These are phyloP conservation scores for Penicillium mononematosum DNA, from an alignment of 495 filamentous ascomycete species.

Conservation along the genomic window DNA sequence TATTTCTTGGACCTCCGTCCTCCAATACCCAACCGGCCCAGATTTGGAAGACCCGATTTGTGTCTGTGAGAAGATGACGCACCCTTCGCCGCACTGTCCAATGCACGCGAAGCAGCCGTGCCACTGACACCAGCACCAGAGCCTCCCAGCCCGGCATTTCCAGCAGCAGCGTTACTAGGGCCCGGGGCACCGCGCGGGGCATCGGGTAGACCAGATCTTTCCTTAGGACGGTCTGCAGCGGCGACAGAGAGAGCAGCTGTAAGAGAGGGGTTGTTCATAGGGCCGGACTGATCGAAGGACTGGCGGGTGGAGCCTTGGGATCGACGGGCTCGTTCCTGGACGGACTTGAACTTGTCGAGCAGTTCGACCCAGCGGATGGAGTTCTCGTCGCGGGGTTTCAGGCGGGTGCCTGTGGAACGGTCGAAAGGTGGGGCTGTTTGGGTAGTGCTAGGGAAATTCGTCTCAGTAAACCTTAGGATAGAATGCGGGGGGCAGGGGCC, in stretches of 20 bases:
- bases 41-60: conserved; percentile 64
- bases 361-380: conserved; percentile 89
- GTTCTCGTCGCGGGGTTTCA: conserved; percentile 81
- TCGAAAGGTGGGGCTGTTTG: conserved; percentile 49
- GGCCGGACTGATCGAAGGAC: conserved; percentile 27
- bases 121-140: conserved; percentile 14
- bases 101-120: conserved; percentile 17
- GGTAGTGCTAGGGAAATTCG: conserved; percentile 16
- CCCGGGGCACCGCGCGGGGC: conserved; percentile 32
- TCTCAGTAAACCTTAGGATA: conserved; percentile 10
- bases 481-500: conserved; percentile 33
- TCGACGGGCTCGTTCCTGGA: conserved; percentile 76
- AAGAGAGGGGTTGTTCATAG: conserved; percentile 28
- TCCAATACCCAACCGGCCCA: conserved; percentile 68
- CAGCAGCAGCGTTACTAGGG: conserved; percentile 20
- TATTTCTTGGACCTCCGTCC: conserved; percentile 53
- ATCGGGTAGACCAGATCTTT: conserved; percentile 43
- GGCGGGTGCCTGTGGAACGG: conserved; percentile 62
- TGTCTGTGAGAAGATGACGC: conserved; percentile 50
- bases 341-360: conserved; percentile 89
- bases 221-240: conserved; percentile 40
- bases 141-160: conserved; percentile 42
- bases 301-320: conserved; percentile 42
- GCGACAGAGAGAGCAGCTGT: conserved; percentile 37
- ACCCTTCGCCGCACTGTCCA: conserved; percentile 20